Conservation (phyloP, 345 rosid species). For the Excoecaria cochinchinensis region DNA sequence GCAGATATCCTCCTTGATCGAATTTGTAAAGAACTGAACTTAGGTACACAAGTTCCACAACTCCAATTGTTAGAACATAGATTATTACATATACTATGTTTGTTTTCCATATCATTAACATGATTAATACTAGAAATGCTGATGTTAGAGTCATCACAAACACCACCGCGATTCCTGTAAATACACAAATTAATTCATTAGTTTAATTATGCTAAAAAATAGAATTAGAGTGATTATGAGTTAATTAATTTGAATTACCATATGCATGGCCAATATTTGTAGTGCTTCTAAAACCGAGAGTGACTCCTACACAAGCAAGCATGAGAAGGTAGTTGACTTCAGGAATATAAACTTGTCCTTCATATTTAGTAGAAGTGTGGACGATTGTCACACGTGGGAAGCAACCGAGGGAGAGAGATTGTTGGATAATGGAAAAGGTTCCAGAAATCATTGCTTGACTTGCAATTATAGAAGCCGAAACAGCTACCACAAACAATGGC, state of each 20-base stretch:
- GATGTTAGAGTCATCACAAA: slow-evolving; percentile 53
- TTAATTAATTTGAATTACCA: slow-evolving; percentile 31
- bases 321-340: slow-evolving; percentile 56
- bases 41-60: slow-evolving; percentile 38
- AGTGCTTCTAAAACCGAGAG: slow-evolving; percentile 44
- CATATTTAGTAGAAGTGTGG: slow-evolving; percentile 48
- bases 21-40: slow-evolving; percentile 62
- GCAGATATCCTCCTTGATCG: slow-evolving; percentile 51
- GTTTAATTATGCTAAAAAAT: neutral
- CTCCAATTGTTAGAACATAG: slow-evolving; percentile 30
- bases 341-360: slow-evolving; percentile 61
- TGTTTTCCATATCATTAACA: slow-evolving; percentile 60
- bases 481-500: slow-evolving; percentile 57
- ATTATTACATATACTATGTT: slow-evolving; percentile 32
- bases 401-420: slow-evolving; percentile 57
- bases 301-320: slow-evolving; percentile 51
- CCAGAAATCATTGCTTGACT: slow-evolving; percentile 67
- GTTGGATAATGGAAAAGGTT: slow-evolving; percentile 59
- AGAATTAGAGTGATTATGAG: neutral
- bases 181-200: neutral
- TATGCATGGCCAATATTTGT: slow-evolving; percentile 62
- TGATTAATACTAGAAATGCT: slow-evolving; percentile 37
- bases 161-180: slow-evolving; percentile 54
- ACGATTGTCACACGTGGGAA: slow-evolving; percentile 62
- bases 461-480: slow-evolving; percentile 51